phyloP scores from a whole-genome alignment of 108 stramenopile genomes.

The Pseudonitzschia multistriata region DNA sequence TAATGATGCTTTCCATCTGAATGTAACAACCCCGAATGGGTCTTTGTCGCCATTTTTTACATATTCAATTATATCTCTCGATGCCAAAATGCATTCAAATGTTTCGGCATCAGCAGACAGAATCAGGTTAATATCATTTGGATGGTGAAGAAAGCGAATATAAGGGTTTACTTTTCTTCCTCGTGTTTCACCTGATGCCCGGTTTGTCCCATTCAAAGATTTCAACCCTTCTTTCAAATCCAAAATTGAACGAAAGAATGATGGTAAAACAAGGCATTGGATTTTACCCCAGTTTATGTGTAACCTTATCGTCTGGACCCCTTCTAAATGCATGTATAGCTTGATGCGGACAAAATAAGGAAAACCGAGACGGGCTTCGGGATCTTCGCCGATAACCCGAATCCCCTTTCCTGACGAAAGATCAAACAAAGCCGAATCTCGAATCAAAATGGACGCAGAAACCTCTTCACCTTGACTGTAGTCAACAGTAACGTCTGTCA shows the following conservation, averaged over 20 bases:
- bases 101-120: constrained; percentile 30
- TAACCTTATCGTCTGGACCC: constrained; percentile 21
- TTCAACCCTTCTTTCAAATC: constrained; percentile 24
- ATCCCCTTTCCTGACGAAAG: constrained; percentile 35
- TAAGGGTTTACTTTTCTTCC: background rate
- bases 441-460: constrained; percentile 22
- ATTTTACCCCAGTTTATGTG: constrained; percentile 36
- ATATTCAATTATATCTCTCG: constrained; percentile 37
- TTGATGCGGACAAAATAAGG: constrained; percentile 33
- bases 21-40: constrained; percentile 41
- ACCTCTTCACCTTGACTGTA: constrained; percentile 18
- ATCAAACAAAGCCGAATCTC: constrained; percentile 35
- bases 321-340: constrained; percentile 14
- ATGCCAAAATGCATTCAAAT: constrained; percentile 46
- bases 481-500: constrained; percentile 23
- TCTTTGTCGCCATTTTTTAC: constrained; percentile 24
- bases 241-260: constrained; percentile 33
- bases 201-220: background rate
- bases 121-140: constrained; percentile 24
- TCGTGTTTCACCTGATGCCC: background rate
- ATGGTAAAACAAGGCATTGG: constrained; percentile 43
- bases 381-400: constrained; percentile 38
- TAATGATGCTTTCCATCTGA: constrained; percentile 42
- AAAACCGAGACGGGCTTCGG: constrained; percentile 1
- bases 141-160: constrained; percentile 14